Evolutionary conservation across 768 basidiomycete species (phyloP), one percentile per base, ranked within the genome.

Genomic region (Trametopsis cervina): DNA sequence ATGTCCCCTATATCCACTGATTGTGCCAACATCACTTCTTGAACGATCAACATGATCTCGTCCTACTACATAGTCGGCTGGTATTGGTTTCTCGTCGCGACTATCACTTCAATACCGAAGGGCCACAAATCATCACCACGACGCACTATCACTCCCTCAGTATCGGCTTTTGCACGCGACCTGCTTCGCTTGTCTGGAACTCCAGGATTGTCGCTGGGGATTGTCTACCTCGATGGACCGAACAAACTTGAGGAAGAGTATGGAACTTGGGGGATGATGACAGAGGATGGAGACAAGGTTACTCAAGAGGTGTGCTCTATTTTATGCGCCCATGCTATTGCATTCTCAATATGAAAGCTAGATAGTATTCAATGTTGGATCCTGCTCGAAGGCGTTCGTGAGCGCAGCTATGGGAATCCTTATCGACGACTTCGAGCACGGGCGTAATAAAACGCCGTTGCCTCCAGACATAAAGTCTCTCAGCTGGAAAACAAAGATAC

Each of bases 351-450:
- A n/a, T n/a, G n/a, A n/a, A n/a, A n/a, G n/a, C 15, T 25, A 66
- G 64, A 62, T 63, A 0, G 44, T 63, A 2, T 65, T 62, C 40
- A 37, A 18, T 35, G 52, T 66, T 10, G 64, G 45, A 10, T 64
- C 64, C 2, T 59, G 56, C 54, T 65, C 61, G 4, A 67, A 67
- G 47, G 61, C 60, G 1, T 66, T 66, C 51, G 46, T 60, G 4
- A 47, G 57, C 1, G 44, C 46, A n/a, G 25, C 58, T 10, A 37
- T 66, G 22, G 63, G 64, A 1, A 48, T 64, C 18, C 58, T 66
- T 9, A 63, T 64, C 33, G 61, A 63, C 18, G 61, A 66, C 49
- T 62, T 54, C 47, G 57, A 56, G 24, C 38, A 46, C 17, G 64
- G 58, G 0, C 45, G 54, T n/a, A 63, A 66, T 36, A 37, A 40